A percentile compares a stretch with the other conserved stretches of the same genome.
Evolutionary conservation across 805 yeast genomes (phyloP).

Genomic region (Tetrapisispora nanseiensis): DNA sequence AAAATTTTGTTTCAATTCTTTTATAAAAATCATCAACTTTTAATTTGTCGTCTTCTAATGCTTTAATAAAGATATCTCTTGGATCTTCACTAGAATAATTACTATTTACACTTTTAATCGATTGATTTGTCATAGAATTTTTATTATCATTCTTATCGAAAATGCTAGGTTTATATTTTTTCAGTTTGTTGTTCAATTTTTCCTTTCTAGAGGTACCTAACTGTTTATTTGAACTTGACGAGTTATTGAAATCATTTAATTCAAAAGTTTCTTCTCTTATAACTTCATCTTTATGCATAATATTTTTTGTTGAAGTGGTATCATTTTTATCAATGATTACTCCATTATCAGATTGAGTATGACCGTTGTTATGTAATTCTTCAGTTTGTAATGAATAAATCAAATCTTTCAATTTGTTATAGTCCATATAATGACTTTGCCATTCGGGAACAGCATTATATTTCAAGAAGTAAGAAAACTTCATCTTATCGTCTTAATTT

Average conservation of each 20-base stretch:
- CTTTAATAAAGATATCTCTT: constrained; percentile 36
- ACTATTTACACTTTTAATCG: background rate
- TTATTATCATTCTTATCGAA: background rate
- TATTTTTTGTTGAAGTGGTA: too few relatives aligned
- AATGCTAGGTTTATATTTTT: constrained; percentile 1
- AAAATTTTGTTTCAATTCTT: constrained; percentile 38
- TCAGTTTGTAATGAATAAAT: constrained; percentile 45
- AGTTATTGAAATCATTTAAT: constrained; percentile 12
- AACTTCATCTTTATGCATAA: constrained; percentile 3
- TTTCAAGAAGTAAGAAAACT: constrained; percentile 56
- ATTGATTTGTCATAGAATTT: background rate
- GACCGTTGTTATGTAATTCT: constrained; percentile 13
- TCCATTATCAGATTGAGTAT: background rate
- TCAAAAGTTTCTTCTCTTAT: constrained; percentile 18
- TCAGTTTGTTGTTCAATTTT: background rate
- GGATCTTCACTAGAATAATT: constrained; percentile 24
- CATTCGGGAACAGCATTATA: constrained; percentile 78
- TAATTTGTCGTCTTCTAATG: constrained; percentile 36
- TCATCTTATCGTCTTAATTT: constrained; percentile 33
- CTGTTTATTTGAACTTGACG: background rate
- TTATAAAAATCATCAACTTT: constrained; percentile 47
- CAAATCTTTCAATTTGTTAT: constrained; percentile 46
- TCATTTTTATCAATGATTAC: background rate
- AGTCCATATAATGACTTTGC: constrained; percentile 72
- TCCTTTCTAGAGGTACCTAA: background rate